Conservation (phyloP, 192 early-diverging fungal genomes). For the Polychytrium aggregatum region DNA sequence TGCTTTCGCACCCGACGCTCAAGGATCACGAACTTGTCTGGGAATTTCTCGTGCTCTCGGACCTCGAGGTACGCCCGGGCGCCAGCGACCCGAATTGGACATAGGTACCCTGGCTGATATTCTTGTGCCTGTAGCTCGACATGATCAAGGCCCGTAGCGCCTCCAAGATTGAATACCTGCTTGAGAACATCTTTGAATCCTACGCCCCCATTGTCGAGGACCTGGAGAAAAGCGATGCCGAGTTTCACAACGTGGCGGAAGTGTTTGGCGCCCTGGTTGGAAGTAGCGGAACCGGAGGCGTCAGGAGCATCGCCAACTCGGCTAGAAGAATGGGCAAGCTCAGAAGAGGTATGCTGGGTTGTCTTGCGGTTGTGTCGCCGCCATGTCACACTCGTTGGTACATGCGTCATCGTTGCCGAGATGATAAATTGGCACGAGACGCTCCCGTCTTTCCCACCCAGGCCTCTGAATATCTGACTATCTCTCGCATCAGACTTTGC, state of each 20-base stretch:
- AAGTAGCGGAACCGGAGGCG: background rate
- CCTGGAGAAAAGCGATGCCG: background rate
- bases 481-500: background rate
- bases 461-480: no score
- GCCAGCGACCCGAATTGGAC: background rate
- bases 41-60: slow-evolving; percentile 13
- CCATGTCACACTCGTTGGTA: background rate
- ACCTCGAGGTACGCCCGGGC: slow-evolving; percentile 11
- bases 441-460: no score
- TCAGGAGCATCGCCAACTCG: background rate
- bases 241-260: background rate
- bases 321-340: slow-evolving; percentile 1
- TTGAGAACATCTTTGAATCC: slow-evolving; percentile 6
- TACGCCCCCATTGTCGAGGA: slow-evolving; percentile 7
- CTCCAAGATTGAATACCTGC: slow-evolving; percentile 8
- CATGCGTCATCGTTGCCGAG: background rate
- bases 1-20: slow-evolving; percentile 14
- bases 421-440: no score
- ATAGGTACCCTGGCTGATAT: no score
- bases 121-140: background rate
- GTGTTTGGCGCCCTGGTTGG: background rate
- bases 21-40: slow-evolving; percentile 9
- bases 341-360: background rate
- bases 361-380: background rate
- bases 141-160: slow-evolving; percentile 6